These are phyloP conservation scores for Xylariaceae sp. DNA, from an alignment of 2,329 filamentous ascomycete genomes.

Conservation along the genomic window DNA sequence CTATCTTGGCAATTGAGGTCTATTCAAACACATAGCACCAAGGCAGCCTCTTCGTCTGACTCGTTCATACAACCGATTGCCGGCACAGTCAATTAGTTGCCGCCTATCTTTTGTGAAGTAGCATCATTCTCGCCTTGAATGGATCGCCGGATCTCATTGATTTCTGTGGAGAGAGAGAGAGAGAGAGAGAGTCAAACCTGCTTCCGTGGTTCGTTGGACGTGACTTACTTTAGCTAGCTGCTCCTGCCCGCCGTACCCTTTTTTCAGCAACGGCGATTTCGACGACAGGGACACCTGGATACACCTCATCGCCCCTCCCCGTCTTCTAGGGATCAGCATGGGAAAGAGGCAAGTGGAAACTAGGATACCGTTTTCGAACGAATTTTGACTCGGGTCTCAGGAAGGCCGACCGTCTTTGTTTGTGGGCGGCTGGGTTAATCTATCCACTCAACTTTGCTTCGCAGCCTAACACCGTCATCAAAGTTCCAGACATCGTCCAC, in stretches of 20 bases:
- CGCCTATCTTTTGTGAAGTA: too few species aligned
- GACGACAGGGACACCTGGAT: neutral
- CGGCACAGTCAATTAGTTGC: too few species aligned
- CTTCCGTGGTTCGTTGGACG: neutral
- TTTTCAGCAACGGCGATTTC: neutral
- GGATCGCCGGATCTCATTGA: too few species aligned
- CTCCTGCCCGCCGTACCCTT: neutral
- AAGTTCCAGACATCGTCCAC: neutral
- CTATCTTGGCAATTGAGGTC: too few species aligned
- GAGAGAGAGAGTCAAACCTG: neutral
- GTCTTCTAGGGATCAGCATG: neutral
- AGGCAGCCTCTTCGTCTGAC: too few species aligned
- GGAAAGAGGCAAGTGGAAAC: neutral
- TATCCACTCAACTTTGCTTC: neutral
- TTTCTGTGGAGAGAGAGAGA: too few species aligned
- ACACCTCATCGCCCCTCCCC: constrained; percentile 4
- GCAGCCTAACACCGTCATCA: neutral
- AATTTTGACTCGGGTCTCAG: neutral
- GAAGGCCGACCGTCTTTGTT: neutral
- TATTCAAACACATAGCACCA: too few species aligned
- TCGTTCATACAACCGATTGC: too few species aligned
- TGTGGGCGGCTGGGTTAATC: neutral
- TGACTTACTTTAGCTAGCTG: neutral
- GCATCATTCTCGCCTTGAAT: too few species aligned
- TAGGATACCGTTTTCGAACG: neutral